phyloP scores from a whole-genome alignment of 1,284 basidiomycete species.

The Marasmius fiardii region DNA sequence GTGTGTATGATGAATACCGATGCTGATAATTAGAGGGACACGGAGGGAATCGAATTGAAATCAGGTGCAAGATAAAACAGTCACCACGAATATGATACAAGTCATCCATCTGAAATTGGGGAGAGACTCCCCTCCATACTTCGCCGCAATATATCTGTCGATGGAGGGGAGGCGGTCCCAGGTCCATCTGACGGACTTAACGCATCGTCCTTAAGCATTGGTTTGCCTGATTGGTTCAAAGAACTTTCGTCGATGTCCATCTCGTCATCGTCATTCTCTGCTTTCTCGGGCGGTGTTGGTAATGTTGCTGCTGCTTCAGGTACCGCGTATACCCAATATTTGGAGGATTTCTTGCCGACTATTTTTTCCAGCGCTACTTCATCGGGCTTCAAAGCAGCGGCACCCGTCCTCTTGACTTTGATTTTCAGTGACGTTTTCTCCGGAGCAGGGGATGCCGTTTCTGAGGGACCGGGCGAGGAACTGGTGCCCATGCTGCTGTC shows the following conservation, averaged over 20 bases:
- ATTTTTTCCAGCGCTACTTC: slow-evolving; percentile 70
- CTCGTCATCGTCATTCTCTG: slow-evolving; percentile 17
- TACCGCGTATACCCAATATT: slow-evolving; percentile 81
- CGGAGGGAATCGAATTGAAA: too few relatives aligned
- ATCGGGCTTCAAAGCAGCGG: slow-evolving; percentile 59
- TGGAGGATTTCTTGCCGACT: slow-evolving; percentile 74
- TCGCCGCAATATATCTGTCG: background rate
- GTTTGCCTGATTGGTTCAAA: background rate
- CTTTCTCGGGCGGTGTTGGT: slow-evolving; percentile 23
- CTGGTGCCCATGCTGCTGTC: slow-evolving; percentile 63
- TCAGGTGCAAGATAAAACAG: too few relatives aligned
- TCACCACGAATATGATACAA: too few relatives aligned
- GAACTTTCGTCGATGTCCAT: background rate
- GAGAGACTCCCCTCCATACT: background rate
- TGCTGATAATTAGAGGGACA: too few relatives aligned
- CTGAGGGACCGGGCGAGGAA: slow-evolving; percentile 29
- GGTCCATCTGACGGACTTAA: background rate
- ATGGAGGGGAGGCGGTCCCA: background rate
- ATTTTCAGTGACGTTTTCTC: slow-evolving; percentile 27
- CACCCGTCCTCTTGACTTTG: slow-evolving; percentile 41
- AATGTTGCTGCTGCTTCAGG: slow-evolving; percentile 48
- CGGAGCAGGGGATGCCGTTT: background rate
- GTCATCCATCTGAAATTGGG: background rate
- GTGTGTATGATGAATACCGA: too few relatives aligned
- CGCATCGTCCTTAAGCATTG: background rate